These are phyloP conservation scores for Didymosphaeria variabile DNA, from an alignment of 2,329 filamentous ascomycete genomes.

Conservation along the genomic window DNA sequence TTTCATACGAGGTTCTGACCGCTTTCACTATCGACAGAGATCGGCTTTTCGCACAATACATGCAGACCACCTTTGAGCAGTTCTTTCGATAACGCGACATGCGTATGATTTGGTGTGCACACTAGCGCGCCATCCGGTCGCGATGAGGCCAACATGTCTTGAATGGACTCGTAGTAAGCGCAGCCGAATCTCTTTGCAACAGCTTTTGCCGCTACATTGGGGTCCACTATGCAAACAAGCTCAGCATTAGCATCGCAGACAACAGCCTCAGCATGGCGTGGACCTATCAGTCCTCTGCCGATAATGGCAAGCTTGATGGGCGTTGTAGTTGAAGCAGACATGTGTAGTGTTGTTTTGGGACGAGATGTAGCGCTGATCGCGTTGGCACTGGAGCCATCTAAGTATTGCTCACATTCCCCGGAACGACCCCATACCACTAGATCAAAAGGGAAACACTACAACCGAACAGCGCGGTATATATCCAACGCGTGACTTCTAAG, in stretches of 20 bases:
- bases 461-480: not conserved
- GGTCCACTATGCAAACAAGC: conserved; percentile 59
- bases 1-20: conserved; percentile 44
- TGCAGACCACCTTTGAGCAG: conserved; percentile 61
- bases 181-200: conserved; percentile 52
- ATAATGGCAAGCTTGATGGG: conserved; percentile 53
- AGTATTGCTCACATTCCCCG: not conserved
- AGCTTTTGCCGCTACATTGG: conserved; percentile 48
- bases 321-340: not conserved
- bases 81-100: conserved; percentile 61
- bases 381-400: not conserved
- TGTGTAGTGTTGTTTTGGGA: not conserved
- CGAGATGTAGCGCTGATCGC: not conserved
- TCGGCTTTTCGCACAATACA: conserved; percentile 66
- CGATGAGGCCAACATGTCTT: conserved; percentile 52
- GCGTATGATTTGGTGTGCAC: conserved; percentile 68
- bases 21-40: conserved; percentile 55
- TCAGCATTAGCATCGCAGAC: conserved; percentile 48
- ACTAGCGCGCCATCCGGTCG: conserved; percentile 65
- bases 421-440: not conserved
- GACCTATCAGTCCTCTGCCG: conserved; percentile 61
- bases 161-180: conserved; percentile 52
- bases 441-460: not conserved
- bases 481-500: not conserved
- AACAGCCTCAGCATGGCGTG: conserved; percentile 59